Conservation (phyloP, 495 filamentous ascomycete genomes). For the Hypoxylon lenormandii region DNA sequence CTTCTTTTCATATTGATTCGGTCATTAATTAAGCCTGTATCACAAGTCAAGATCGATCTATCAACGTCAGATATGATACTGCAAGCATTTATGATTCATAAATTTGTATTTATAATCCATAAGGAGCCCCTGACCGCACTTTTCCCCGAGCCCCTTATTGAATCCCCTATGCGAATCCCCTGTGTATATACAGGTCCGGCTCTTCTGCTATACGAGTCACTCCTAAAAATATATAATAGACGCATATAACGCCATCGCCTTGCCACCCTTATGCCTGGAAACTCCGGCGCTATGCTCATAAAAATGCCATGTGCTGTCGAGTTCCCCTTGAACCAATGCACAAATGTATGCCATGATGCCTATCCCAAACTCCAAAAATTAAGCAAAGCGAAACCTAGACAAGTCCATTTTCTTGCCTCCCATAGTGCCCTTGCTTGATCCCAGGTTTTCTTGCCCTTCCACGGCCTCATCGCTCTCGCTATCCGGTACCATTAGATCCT, state of each 20-base stretch:
- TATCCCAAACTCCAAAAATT: not conserved
- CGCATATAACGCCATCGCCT: conserved; percentile 16
- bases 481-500: conserved; percentile 78
- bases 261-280: conserved; percentile 5
- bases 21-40: too few relatives aligned
- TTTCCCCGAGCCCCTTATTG: not conserved
- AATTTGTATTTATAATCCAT: conserved; percentile 11
- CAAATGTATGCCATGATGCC: not conserved
- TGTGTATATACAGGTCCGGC: too few relatives aligned
- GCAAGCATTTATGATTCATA: not conserved
- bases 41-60: too few relatives aligned
- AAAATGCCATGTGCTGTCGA: not conserved
- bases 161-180: too few relatives aligned
- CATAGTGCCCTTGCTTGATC: conserved; percentile 28
- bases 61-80: too few relatives aligned
- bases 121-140: not conserved
- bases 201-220: too few relatives aligned
- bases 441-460: conserved; percentile 37
- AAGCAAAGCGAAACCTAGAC: conserved; percentile 67
- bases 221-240: too few relatives aligned
- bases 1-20: too few relatives aligned
- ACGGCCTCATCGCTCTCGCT: conserved; percentile 67
- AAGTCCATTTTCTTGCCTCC: conserved; percentile 58
- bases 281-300: conserved; percentile 42
- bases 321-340: not conserved